Conservation (phyloP, 371 early-diverging fungal species). For the Mycotypha africana region DNA sequence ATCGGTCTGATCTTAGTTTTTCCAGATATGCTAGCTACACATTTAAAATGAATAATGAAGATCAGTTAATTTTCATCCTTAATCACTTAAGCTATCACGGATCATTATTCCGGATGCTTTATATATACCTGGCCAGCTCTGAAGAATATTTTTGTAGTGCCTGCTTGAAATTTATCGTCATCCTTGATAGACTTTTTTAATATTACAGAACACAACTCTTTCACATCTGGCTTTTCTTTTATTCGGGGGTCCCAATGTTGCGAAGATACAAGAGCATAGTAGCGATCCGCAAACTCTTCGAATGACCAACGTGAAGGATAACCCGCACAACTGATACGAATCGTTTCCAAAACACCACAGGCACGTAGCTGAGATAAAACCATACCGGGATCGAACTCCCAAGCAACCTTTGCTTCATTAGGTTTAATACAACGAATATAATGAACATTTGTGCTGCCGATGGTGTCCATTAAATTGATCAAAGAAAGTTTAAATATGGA, state of each 20-base stretch:
- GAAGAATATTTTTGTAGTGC: slow-evolving; percentile 98
- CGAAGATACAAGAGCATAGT: slow-evolving; percentile 77
- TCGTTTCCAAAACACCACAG: slow-evolving; percentile 99
- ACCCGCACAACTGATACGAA: slow-evolving; percentile 97
- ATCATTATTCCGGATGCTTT: not conserved
- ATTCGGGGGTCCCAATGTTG: slow-evolving; percentile 62
- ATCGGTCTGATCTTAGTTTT: slow-evolving; percentile 74
- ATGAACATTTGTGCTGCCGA: slow-evolving; percentile 86
- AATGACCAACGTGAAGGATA: slow-evolving; percentile 94
- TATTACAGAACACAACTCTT: slow-evolving; percentile 55
- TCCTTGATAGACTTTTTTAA: slow-evolving; percentile 68
- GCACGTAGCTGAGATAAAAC: slow-evolving; percentile 96
- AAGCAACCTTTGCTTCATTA: slow-evolving; percentile 87
- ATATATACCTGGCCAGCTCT: slow-evolving; percentile 72
- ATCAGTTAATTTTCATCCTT: no score
- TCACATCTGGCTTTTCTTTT: slow-evolving; percentile 37
- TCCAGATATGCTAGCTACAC: slow-evolving; percentile 83
- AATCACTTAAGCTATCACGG: no score
- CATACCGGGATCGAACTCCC: slow-evolving; percentile 88
- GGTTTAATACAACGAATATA: slow-evolving; percentile 99
- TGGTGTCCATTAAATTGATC: slow-evolving; percentile 90
- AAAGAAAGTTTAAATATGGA: slow-evolving; percentile 82
- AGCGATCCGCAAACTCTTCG: slow-evolving; percentile 86
- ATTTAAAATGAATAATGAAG: slow-evolving; percentile 1
- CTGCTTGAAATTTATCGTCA: slow-evolving; percentile 91